Percentiles rank a stretch among this genome's conserved stretches.
Conservation (phyloP, 1,284 basidiomycete species). For the Vanrija pseudolonga region DNA sequence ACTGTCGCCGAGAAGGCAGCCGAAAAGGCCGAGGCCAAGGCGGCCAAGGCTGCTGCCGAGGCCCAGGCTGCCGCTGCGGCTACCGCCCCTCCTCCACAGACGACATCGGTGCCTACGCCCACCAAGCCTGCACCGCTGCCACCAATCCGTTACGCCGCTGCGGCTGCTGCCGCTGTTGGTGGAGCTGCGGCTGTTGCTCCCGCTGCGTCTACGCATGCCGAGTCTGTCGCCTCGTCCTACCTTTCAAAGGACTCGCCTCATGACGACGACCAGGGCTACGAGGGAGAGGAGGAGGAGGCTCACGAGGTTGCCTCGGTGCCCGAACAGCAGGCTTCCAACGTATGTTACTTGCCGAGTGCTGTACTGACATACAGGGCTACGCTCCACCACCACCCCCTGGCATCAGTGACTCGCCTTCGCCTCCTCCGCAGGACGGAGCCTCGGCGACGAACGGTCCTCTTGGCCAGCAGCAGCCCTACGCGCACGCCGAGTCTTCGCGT, state of each 20-base stretch:
- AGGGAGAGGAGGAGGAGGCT: not conserved
- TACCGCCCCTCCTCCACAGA: slow-evolving; percentile 39
- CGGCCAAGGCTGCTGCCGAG: slow-evolving; percentile 9
- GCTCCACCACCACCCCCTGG: slow-evolving; percentile 24
- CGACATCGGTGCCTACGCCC: slow-evolving; percentile 43
- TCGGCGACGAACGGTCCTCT: not conserved
- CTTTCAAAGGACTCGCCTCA: not conserved
- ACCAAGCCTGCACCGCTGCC: slow-evolving; percentile 58
- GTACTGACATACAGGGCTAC: slow-evolving; percentile 15
- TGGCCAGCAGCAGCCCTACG: not conserved
- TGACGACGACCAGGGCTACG: slow-evolving; percentile 6
- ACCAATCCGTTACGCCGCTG: slow-evolving; percentile 81
- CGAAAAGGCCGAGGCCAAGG: slow-evolving; percentile 11
- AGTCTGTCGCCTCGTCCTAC: not conserved
- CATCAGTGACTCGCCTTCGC: slow-evolving; percentile 29
- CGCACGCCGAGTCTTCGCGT: slow-evolving; percentile 51
- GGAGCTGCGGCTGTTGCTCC: slow-evolving; percentile 14
- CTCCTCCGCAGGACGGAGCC: not conserved
- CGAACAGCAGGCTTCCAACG: not conserved
- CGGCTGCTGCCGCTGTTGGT: slow-evolving; percentile 76
- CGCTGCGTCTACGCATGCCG: not conserved
- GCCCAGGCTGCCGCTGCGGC: slow-evolving; percentile 23
- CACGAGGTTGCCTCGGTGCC: no score
- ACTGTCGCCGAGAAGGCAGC: slow-evolving; percentile 1
- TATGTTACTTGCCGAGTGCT: not conserved